A percentile compares a stretch with the other conserved stretches of the same genome.
phyloP scores from a whole-genome alignment of 331 rosid species.

The Rosa hybrid region DNA sequence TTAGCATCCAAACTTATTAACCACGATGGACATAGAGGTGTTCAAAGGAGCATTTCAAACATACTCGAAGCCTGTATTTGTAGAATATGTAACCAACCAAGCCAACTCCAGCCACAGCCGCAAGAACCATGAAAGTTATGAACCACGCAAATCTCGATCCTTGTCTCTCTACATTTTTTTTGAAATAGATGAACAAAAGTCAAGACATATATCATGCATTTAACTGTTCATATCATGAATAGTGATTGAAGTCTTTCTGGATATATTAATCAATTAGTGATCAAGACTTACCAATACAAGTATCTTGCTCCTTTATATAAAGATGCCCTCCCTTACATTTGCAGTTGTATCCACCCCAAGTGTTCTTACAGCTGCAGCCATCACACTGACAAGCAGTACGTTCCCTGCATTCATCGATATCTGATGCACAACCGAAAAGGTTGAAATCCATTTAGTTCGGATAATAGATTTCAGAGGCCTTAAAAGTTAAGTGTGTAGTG shows the following conservation, averaged over 20 bases:
- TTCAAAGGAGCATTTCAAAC: constrained; percentile 25
- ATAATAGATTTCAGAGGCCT: neutral
- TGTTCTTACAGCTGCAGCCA: constrained; percentile 82
- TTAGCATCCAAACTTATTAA: neutral
- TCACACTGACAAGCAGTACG: constrained; percentile 69
- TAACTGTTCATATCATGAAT: neutral
- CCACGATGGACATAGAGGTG: neutral
- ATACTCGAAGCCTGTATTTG: constrained; percentile 92
- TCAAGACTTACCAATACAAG: constrained; percentile 64
- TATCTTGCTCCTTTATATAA: constrained; percentile 75
- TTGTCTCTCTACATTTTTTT: constrained; percentile 52
- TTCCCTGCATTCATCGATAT: constrained; percentile 80
- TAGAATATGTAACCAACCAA: constrained; percentile 79
- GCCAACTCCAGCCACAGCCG: constrained; percentile 58
- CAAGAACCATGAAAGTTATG: constrained; percentile 50
- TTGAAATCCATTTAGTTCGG: neutral
- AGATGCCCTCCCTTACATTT: constrained; percentile 72
- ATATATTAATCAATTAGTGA: neutral
- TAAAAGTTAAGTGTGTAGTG: neutral
- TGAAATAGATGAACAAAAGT: neutral
- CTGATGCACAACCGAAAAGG: constrained; percentile 39
- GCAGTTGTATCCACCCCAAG: constrained; percentile 94
- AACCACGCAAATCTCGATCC: constrained; percentile 62
- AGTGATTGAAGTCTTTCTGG: neutral
- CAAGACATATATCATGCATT: neutral